Evolutionary conservation across 1,284 basidiomycete genomes (phyloP).

Genomic region (Ceratorhiza oryzae-sativae): DNA sequence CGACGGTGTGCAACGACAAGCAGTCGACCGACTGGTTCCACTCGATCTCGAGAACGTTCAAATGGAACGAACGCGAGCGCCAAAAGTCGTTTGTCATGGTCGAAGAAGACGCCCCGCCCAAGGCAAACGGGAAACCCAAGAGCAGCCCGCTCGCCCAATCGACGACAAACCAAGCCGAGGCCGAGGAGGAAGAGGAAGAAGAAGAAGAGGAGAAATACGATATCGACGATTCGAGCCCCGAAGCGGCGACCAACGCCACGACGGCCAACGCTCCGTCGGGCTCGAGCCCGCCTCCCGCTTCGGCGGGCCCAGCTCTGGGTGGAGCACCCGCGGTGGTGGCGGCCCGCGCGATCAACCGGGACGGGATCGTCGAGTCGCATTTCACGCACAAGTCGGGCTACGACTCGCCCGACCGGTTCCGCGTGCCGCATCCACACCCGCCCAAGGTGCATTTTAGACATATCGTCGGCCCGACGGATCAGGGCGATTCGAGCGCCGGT

Average conservation of each 20-base stretch:
- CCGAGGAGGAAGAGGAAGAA: slow-evolving; percentile 58
- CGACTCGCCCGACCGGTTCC: slow-evolving; percentile 78
- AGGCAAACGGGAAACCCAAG: slow-evolving; percentile 36
- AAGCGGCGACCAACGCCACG: slow-evolving; percentile 53
- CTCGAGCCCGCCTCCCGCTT: slow-evolving; percentile 53
- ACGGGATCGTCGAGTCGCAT: slow-evolving; percentile 30
- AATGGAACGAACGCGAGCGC: slow-evolving; percentile 97
- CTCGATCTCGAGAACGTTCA: slow-evolving; percentile 92
- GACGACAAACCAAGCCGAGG: slow-evolving; percentile 52
- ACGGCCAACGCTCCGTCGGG: slow-evolving; percentile 23
- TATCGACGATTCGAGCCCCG: slow-evolving; percentile 83
- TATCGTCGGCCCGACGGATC: slow-evolving; percentile 36
- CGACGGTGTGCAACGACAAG: slow-evolving; percentile 96
- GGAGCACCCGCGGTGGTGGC: slow-evolving; percentile 25
- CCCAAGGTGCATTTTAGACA: slow-evolving; percentile 62
- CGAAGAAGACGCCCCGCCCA: slow-evolving; percentile 71
- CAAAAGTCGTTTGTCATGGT: slow-evolving; percentile 99
- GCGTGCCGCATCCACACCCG: slow-evolving; percentile 67
- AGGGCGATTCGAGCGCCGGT: background rate
- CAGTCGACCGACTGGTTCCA: slow-evolving; percentile 99
- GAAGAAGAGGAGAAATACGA: slow-evolving; percentile 83
- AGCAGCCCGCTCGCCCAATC: slow-evolving; percentile 11
- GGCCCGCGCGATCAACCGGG: slow-evolving; percentile 14
- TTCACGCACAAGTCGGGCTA: slow-evolving; percentile 57
- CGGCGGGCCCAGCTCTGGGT: slow-evolving; percentile 44